These are phyloP conservation scores for Pestalotiopsis sp. DNA, from an alignment of 2,329 filamentous ascomycete species.

Conservation along the genomic window DNA sequence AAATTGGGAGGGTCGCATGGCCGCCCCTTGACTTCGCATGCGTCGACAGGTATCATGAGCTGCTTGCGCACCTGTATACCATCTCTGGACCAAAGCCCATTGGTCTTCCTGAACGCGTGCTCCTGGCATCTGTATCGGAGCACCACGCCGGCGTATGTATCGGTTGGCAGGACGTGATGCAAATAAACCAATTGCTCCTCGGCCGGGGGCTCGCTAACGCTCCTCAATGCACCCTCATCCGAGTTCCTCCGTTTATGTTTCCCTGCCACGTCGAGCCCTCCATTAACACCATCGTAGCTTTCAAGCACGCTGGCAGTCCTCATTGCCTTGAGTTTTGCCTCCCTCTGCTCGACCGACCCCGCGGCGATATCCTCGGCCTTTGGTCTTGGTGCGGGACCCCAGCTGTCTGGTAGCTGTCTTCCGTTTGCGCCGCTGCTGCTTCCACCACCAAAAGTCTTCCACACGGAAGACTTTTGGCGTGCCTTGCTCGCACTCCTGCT, in stretches of 20 bases:
- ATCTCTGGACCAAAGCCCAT: conserved; percentile 94
- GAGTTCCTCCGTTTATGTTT: conserved; percentile 70
- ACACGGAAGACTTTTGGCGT: conserved; percentile 29
- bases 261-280: conserved; percentile 56
- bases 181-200: conserved; percentile 86
- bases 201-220: conserved; percentile 58
- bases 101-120: conserved; percentile 81
- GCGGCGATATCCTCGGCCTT: conserved; percentile 53
- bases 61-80: conserved; percentile 82
- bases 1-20: conserved; percentile 59
- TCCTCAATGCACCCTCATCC: conserved; percentile 54
- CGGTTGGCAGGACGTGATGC: conserved; percentile 78
- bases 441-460: conserved; percentile 29
- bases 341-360: conserved; percentile 55
- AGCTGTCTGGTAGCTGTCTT: conserved; percentile 36
- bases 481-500: conserved; percentile 32
- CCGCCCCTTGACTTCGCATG: conserved; percentile 81
- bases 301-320: conserved; percentile 63
- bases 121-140: conserved; percentile 88
- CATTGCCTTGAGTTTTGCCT: conserved; percentile 57
- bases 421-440: conserved; percentile 24
- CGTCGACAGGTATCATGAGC: conserved; percentile 85
- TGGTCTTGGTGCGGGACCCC: conserved; percentile 55
- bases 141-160: conserved; percentile 90
- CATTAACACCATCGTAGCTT: conserved; percentile 62